Evolutionary conservation across 192 early-diverging fungal species (phyloP), one percentile per base, ranked within the genome.

Genomic region (Coemansia sp.): DNA sequence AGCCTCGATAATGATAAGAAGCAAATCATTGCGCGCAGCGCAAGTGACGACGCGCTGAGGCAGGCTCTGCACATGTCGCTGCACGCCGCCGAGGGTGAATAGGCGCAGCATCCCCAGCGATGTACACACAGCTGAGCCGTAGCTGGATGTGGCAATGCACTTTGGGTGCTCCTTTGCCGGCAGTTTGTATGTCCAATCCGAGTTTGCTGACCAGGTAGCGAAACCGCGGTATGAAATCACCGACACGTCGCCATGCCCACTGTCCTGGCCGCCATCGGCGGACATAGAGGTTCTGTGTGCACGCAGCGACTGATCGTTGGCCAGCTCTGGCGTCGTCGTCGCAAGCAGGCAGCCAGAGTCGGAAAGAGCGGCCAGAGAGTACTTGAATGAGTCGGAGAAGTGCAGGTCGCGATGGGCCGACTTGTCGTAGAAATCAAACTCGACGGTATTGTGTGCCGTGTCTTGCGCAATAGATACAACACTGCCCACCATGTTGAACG

Each of bases 371-470:
- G 89, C 93, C 81, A 96, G 80, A 4, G 84, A 78, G 71, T 82
- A 92, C 33, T 85, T 81, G 60, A 80, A 77, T 53, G 81, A 78
- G 56, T 97, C 92, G 3, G 84, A 81, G 41, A 97, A 95, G 61
- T 87, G 85, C 40, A 88, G 87, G 48, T 87, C 86, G 28, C 90
- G 80, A 37, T 81, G 68, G 6, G 81, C 49, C 13, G 89, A 78
- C 51, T 90, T 84, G 78, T 98, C 93, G 64, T 94, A 87, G 53
- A 89, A 95, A 38, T 89, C 87, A 4, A 98, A 85, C 58, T 90
- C 86, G 13, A 98, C 58, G 10, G 85, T 90, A 18, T 81, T 80
- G 67, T 90, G 82, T 2, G 81, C 68, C 14, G 37, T 52, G 11
- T 76, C 79, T 52, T 90, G 80, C 27, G 85, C 78, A 24, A 92